phyloP scores from a whole-genome alignment of 805 yeast genomes.

The Sugiyamaella mastotermitis region DNA sequence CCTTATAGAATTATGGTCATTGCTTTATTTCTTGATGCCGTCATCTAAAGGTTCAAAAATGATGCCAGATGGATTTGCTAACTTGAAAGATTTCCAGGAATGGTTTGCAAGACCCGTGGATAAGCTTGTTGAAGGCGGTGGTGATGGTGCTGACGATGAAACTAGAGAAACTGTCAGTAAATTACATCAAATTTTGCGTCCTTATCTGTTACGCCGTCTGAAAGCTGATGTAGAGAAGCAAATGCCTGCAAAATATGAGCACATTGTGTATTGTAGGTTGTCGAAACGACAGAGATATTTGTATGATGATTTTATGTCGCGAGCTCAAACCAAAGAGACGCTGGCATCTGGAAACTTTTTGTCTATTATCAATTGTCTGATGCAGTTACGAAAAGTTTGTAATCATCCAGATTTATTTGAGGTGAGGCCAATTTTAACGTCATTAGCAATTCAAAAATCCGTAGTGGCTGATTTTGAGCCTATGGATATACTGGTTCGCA shows the following conservation, averaged over 20 bases:
- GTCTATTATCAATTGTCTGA: slow-evolving; percentile 91
- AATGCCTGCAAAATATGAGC: slow-evolving; percentile 98
- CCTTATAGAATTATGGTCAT: slow-evolving; percentile 92
- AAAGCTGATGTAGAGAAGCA: slow-evolving; percentile 97
- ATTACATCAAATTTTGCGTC: slow-evolving; percentile 88
- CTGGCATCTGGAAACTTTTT: slow-evolving; percentile 90
- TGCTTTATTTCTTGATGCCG: slow-evolving; percentile 93
- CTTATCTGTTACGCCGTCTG: slow-evolving; percentile 82
- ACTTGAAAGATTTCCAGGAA: slow-evolving; percentile 89
- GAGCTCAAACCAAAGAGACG: slow-evolving; percentile 93
- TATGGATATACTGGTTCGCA: slow-evolving; percentile 37
- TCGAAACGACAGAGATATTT: slow-evolving; percentile 88
- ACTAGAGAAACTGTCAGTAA: slow-evolving; percentile 80
- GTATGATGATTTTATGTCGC: slow-evolving; percentile 94
- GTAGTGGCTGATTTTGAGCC: slow-evolving; percentile 46
- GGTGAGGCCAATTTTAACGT: slow-evolving; percentile 89
- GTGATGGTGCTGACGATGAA: slow-evolving; percentile 52
- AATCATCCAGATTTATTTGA: slow-evolving; percentile 96
- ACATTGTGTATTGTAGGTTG: slow-evolving; percentile 82
- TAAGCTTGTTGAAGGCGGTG: slow-evolving; percentile 75
- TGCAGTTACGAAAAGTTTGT: slow-evolving; percentile 96
- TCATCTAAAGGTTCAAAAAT: slow-evolving; percentile 50
- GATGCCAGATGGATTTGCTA: slow-evolving; percentile 95
- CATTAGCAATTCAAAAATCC: slow-evolving; percentile 67
- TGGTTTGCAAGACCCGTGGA: slow-evolving; percentile 99